Conservation (phyloP, 2,329 filamentous ascomycete species). For the Aspergillus sergii region DNA sequence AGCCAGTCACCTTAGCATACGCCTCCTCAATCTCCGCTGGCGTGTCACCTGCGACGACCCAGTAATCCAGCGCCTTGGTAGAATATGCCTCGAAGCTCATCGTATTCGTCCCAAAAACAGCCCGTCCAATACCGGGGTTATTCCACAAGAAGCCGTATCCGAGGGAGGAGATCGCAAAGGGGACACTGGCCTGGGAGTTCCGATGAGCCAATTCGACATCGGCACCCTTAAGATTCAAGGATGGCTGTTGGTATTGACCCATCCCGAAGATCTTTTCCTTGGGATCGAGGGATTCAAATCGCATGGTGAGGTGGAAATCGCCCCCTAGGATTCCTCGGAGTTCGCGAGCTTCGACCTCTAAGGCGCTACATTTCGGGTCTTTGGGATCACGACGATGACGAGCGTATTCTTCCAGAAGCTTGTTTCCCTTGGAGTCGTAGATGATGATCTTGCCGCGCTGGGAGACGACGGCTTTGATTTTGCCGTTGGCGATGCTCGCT, state of each 20-base stretch:
- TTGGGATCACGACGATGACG: slow-evolving; percentile 53
- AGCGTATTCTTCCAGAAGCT: slow-evolving; percentile 57
- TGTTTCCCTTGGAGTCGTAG: slow-evolving; percentile 43
- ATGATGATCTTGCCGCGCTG: slow-evolving; percentile 55
- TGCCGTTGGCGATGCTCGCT: slow-evolving; percentile 52
- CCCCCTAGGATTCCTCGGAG: slow-evolving; percentile 57
- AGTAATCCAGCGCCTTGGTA: slow-evolving; percentile 63
- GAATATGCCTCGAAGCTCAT: slow-evolving; percentile 65
- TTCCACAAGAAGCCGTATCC: slow-evolving; percentile 70
- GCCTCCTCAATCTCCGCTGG: slow-evolving; percentile 59
- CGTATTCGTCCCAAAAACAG: slow-evolving; percentile 62
- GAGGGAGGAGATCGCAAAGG: slow-evolving; percentile 61
- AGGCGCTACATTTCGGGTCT: slow-evolving; percentile 62
- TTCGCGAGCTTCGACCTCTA: slow-evolving; percentile 61
- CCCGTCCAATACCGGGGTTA: slow-evolving; percentile 63
- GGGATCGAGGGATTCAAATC: slow-evolving; percentile 58
- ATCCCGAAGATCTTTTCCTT: slow-evolving; percentile 68
- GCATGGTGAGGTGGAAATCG: slow-evolving; percentile 60
- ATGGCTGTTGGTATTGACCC: slow-evolving; percentile 69
- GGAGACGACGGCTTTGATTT: slow-evolving; percentile 51
- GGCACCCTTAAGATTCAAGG: slow-evolving; percentile 63
- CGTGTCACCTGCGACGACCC: slow-evolving; percentile 61
- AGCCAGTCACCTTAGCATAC: slow-evolving; percentile 61
- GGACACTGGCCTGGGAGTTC: slow-evolving; percentile 67
- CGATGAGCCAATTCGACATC: slow-evolving; percentile 67